Evolutionary conservation across 2,329 filamentous ascomycete species (phyloP), one percentile per base, ranked within the genome.

Genomic region (Ophiostoma triangulosporum): DNA sequence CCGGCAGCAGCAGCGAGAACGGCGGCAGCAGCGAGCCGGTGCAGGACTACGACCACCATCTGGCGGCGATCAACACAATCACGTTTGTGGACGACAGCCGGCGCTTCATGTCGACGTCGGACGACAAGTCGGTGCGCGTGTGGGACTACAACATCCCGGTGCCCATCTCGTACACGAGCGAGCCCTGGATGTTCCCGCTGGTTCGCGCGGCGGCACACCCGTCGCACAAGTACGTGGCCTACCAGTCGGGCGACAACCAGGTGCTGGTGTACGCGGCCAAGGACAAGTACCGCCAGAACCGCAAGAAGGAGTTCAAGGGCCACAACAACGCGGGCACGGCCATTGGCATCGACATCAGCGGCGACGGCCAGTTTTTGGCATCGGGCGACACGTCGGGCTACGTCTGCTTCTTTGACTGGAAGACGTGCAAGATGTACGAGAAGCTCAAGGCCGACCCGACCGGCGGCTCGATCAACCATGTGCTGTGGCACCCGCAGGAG

Each of bases 121-220:
- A 98, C 72, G 93, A 98, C 73, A 95, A 96, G 68, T 91, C 86
- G 7, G 77, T 98, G 24, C 84, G 93, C 57, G 91, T 91, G 1
- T 98, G 94, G 94, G 94, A 98, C 70, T 97, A 95, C 72, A 88
- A 90, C 62, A 97, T 98, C 61, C 93, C 93, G 1, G 93, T 98
- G 0, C 93, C 93, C 0, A 97, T 98, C 75, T 97, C 96, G 67
- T 94, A 94, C 72, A 94, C 95, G 63, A 91, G 91, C 26, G 93
- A 98, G 66, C 89, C 91, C 2, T 88, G 96, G 73, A 96, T 98
- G 89, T 98, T 93, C 69, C 84, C 89, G 7, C 87, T 98, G 76
- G 94, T 90, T 4, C 86, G 89, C 14, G 83, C 89, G 2, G 78
- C 87, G 0, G 73, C 82, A 4, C 93, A 98, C 64, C 93, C 93